These are phyloP conservation scores for Penicillium sp. DNA, from an alignment of 2,329 filamentous ascomycete species.

Conservation along the genomic window DNA sequence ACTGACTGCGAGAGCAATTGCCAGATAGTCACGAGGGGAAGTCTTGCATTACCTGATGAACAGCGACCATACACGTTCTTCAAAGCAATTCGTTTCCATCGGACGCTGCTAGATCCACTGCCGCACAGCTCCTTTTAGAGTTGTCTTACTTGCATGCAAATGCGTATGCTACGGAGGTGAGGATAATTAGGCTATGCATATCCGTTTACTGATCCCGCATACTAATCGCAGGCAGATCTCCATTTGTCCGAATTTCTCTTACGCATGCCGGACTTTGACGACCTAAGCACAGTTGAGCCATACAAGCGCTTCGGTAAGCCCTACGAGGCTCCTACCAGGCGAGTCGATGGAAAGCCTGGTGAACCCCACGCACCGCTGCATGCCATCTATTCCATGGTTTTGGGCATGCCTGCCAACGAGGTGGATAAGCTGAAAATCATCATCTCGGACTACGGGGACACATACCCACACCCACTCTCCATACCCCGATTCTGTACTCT, in stretches of 20 bases:
- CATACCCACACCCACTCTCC: constrained; percentile 19
- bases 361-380: constrained; percentile 20
- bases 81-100: constrained; percentile 18
- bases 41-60: constrained; percentile 3
- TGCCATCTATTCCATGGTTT: constrained; percentile 20
- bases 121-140: constrained; percentile 21
- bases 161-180: constrained; percentile 23
- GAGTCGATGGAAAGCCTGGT: constrained; percentile 21
- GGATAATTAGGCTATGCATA: background rate
- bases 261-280: constrained; percentile 13
- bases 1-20: constrained; percentile 14
- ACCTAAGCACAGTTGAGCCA: constrained; percentile 16
- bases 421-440: constrained; percentile 19
- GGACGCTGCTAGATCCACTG: constrained; percentile 20
- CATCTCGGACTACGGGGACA: constrained; percentile 26
- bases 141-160: constrained; percentile 21
- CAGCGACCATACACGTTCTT: background rate
- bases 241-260: constrained; percentile 20
- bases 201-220: background rate
- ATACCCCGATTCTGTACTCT: constrained; percentile 21
- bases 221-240: constrained; percentile 13
- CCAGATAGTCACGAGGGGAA: constrained; percentile 12
- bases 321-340: constrained; percentile 14
- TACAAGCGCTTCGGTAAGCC: constrained; percentile 23
- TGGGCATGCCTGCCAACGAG: constrained; percentile 21